These are phyloP conservation scores for Sclerotinia subarctica DNA, from an alignment of 2,329 filamentous ascomycete species.

Conservation along the genomic window DNA sequence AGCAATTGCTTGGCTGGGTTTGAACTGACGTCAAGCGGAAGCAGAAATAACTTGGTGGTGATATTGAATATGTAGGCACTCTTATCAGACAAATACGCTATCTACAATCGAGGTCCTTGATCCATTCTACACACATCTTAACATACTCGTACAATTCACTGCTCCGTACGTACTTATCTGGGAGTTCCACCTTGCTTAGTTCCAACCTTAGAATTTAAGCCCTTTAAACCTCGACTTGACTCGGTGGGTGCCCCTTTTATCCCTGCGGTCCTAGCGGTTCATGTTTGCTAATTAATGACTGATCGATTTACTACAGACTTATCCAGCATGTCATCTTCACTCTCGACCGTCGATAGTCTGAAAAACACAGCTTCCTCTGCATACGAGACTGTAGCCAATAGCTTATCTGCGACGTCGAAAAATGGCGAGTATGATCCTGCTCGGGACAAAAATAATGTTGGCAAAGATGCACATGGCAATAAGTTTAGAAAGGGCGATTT, in stretches of 20 bases:
- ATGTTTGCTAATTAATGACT: neutral
- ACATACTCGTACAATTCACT: neutral
- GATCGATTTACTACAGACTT: neutral
- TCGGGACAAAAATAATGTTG: conserved; percentile 24
- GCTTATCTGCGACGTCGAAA: conserved; percentile 12
- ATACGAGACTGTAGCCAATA: conserved; percentile 22
- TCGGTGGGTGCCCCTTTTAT: neutral
- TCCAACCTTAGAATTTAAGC: neutral
- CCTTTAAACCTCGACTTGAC: neutral
- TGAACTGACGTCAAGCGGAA: conserved; percentile 13
- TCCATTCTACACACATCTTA: neutral
- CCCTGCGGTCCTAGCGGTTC: neutral
- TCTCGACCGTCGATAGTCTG: conserved; percentile 29
- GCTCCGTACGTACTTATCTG: neutral
- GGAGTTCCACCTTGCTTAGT: neutral
- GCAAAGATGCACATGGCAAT: conserved; percentile 29
- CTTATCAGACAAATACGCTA: too few relatives aligned
- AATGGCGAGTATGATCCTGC: conserved; percentile 22
- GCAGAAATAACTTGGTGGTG: neutral
- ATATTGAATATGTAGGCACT: neutral
- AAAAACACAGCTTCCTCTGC: conserved; percentile 25
- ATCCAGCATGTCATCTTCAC: conserved; percentile 30
- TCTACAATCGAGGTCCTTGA: neutral
- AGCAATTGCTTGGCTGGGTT: neutral
- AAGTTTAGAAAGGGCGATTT: conserved; percentile 28